A percentile compares a stretch with the other conserved stretches of the same genome.
Evolutionary conservation across 768 basidiomycete genomes (phyloP).

Genomic region (Lyophyllum semitale): DNA sequence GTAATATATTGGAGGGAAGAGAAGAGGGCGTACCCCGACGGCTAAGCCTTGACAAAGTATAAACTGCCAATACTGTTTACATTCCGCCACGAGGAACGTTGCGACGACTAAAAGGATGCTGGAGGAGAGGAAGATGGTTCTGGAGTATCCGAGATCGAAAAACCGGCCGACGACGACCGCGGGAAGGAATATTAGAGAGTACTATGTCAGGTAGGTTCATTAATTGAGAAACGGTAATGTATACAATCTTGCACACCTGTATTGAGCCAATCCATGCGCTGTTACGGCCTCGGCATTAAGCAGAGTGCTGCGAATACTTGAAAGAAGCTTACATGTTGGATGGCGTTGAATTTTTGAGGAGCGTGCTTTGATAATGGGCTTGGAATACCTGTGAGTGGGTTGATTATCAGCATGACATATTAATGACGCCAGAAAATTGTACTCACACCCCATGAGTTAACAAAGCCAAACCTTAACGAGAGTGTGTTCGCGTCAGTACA

Average conservation of each 20-base stretch:
- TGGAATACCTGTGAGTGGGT: too few relatives aligned
- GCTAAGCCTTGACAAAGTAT: conserved; percentile 72
- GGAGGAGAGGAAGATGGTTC: conserved; percentile 45
- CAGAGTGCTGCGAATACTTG: background rate
- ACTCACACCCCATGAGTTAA: conserved; percentile 75
- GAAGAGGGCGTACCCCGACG: too few relatives aligned
- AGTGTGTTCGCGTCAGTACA: background rate
- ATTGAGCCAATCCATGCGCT: conserved; percentile 84
- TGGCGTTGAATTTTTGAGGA: conserved; percentile 50
- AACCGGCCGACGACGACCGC: conserved; percentile 64
- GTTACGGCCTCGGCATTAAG: background rate
- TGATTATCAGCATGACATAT: conserved; percentile 77
- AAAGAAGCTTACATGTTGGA: conserved; percentile 61
- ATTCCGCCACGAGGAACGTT: too few relatives aligned
- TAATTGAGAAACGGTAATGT: background rate
- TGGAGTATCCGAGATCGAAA: conserved; percentile 74
- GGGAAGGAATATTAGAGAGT: conserved; percentile 61
- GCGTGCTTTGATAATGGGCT: too few relatives aligned
- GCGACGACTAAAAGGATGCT: conserved; percentile 52
- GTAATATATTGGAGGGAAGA: background rate
- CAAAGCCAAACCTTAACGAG: conserved; percentile 54
- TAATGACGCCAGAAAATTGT: background rate
- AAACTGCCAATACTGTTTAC: conserved; percentile 77
- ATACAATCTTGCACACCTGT: conserved; percentile 42
- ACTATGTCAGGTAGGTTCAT: conserved; percentile 36